A percentile compares a stretch with the other conserved stretches of the same genome.
Conservation (phyloP, 306 rosid genomes). For the Gastrolobium villosum region DNA sequence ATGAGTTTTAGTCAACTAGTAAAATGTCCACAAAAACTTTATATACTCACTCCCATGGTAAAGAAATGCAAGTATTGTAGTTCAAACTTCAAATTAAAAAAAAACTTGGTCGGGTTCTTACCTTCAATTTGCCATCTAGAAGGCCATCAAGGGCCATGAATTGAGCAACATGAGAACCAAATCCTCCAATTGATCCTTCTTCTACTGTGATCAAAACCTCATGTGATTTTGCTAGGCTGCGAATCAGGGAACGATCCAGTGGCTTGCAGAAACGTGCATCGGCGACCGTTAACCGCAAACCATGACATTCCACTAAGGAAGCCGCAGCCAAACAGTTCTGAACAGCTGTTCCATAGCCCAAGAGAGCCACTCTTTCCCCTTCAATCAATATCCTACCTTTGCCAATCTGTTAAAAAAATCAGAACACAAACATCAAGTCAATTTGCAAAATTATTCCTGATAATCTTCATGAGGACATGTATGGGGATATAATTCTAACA, state of each 20-base stretch:
- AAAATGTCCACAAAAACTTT: background rate
- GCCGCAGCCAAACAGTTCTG: conserved; percentile 90
- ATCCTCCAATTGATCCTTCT: conserved; percentile 98
- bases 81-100: background rate
- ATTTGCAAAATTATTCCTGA: conserved; percentile 12
- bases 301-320: conserved; percentile 62
- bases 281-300: conserved; percentile 71
- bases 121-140: conserved; percentile 87
- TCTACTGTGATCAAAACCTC: conserved; percentile 87
- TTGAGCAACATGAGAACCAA: conserved; percentile 96
- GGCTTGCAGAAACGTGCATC: conserved; percentile 99
- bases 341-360: conserved; percentile 90
- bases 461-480: background rate
- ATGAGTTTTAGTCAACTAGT: conserved; percentile 28
- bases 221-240: conserved; percentile 85
- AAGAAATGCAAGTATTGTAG: background rate
- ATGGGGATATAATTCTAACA: conserved; percentile 37
- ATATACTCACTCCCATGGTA: background rate
- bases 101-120: conserved; percentile 34
- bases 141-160: conserved; percentile 98
- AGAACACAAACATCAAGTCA: conserved; percentile 45
- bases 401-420: conserved; percentile 71
- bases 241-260: conserved; percentile 76
- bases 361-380: conserved; percentile 95
- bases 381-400: conserved; percentile 81